Evolutionary conservation across 2,329 filamentous ascomycete species (phyloP).

Genomic region (Aspergillus sp.): DNA sequence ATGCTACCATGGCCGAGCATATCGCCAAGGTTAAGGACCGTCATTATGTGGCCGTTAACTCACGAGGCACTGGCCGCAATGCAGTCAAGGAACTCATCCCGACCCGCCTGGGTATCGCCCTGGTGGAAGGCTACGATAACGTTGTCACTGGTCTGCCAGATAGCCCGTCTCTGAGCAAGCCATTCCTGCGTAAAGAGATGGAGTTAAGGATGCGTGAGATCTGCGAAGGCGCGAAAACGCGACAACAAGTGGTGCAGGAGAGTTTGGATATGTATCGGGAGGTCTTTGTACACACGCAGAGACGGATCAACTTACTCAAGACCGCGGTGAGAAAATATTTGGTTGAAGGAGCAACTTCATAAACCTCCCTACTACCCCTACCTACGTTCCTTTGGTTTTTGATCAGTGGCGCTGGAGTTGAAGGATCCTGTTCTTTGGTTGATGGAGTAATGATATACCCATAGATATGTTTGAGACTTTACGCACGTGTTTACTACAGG

Average conservation of each 20-base stretch:
- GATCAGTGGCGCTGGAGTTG: background rate
- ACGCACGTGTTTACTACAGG: background rate
- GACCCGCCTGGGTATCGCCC: conserved; percentile 82
- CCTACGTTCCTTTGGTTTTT: background rate
- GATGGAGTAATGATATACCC: background rate
- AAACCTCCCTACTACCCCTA: background rate
- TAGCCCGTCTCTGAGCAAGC: conserved; percentile 76
- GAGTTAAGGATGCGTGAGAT: conserved; percentile 96
- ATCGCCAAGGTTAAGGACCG: conserved; percentile 93
- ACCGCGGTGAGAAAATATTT: conserved; percentile 60
- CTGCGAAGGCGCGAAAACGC: conserved; percentile 79
- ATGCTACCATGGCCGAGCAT: conserved; percentile 98
- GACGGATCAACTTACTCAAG: conserved; percentile 66
- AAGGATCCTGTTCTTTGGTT: background rate
- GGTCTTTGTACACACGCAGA: conserved; percentile 79
- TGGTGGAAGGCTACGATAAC: conserved; percentile 91
- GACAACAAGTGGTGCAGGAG: conserved; percentile 72
- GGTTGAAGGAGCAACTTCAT: conserved; percentile 34
- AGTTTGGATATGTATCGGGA: conserved; percentile 83
- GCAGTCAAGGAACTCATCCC: conserved; percentile 84
- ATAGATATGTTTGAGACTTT: background rate
- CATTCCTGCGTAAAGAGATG: conserved; percentile 96
- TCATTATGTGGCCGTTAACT: conserved; percentile 73
- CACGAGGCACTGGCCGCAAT: conserved; percentile 49
- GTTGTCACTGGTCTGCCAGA: conserved; percentile 78